phyloP scores from a whole-genome alignment of 2,329 filamentous ascomycete genomes.

The Mycocentrospora acerina region DNA sequence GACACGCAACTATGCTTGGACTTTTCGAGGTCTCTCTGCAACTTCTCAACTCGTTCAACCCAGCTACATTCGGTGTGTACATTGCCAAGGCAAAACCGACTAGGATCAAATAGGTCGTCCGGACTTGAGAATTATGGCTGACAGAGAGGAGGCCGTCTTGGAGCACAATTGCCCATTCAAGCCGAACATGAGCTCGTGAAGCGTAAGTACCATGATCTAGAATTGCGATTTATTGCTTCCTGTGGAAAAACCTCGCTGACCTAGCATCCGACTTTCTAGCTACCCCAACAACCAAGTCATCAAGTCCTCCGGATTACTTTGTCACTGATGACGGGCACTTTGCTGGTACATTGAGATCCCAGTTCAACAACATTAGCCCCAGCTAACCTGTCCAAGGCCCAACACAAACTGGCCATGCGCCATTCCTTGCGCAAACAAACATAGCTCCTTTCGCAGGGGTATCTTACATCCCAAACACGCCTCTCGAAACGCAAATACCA shows the following conservation, averaged over 20 bases:
- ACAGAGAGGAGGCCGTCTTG: conserved; percentile 7
- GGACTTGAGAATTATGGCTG: neutral
- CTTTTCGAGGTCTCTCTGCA: conserved; percentile 27
- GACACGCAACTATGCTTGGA: conserved; percentile 20
- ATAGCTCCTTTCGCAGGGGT: conserved; percentile 62
- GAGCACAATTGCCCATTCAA: conserved; percentile 17
- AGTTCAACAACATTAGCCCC: neutral
- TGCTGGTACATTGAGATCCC: conserved; percentile 17
- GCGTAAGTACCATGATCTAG: conserved; percentile 19
- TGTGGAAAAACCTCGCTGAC: conserved; percentile 2
- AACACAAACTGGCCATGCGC: conserved; percentile 67
- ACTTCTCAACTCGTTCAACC: conserved; percentile 22
- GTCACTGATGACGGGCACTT: conserved; percentile 35
- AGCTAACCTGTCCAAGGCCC: conserved; percentile 51
- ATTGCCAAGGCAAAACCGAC: neutral
- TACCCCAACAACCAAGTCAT: conserved; percentile 21
- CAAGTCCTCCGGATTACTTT: conserved; percentile 35
- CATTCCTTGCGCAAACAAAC: conserved; percentile 72
- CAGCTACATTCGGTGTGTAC: conserved; percentile 18
- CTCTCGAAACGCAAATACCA: conserved; percentile 70
- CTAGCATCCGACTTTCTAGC: conserved; percentile 12
- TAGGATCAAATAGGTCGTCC: neutral
- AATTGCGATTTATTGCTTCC: neutral
- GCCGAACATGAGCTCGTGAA: conserved; percentile 16
- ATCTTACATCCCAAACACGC: conserved; percentile 67